Percentiles rank a stretch among this genome's conserved stretches.
Evolutionary conservation across 176 grass and related monocot genomes (phyloP).

Genomic region (Triticum timopheevii): DNA sequence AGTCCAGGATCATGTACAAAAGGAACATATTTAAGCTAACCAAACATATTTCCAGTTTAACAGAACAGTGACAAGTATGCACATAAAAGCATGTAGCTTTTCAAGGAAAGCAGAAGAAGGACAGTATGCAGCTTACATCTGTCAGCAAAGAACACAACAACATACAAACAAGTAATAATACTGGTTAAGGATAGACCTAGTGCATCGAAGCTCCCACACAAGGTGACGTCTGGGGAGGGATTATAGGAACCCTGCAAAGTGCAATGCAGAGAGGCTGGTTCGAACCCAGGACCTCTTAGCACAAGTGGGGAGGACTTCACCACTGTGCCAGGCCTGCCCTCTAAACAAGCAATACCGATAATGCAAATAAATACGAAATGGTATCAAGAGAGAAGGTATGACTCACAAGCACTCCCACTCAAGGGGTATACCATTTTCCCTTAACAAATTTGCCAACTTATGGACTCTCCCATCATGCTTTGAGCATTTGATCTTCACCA

Average conservation of each 20-base stretch:
- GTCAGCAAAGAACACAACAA: background rate
- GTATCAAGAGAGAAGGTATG: background rate
- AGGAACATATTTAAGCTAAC: background rate
- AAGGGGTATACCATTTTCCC: slow-evolving; percentile 1
- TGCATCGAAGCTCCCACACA: too few species aligned
- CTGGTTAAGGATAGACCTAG: background rate
- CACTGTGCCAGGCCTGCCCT: too few species aligned
- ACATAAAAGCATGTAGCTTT: background rate
- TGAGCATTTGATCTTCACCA: slow-evolving; percentile 26
- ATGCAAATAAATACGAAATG: background rate
- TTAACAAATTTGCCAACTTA: slow-evolving; percentile 10
- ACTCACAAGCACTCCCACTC: too few species aligned
- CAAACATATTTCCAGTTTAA: background rate
- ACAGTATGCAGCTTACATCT: background rate
- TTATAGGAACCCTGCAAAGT: background rate
- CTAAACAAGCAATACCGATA: background rate
- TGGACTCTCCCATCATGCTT: slow-evolving; percentile 11
- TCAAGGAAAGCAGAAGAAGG: background rate
- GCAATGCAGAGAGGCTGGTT: too few species aligned
- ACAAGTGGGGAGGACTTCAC: too few species aligned
- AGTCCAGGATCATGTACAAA: background rate
- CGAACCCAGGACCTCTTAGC: too few species aligned
- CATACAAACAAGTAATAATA: background rate
- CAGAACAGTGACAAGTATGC: background rate
- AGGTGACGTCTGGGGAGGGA: too few species aligned